Evolutionary conservation across 129 eudicot genomes (phyloP), one percentile per base, ranked within the genome.

Genomic region (Pseudognaphalium luteoalbum): DNA sequence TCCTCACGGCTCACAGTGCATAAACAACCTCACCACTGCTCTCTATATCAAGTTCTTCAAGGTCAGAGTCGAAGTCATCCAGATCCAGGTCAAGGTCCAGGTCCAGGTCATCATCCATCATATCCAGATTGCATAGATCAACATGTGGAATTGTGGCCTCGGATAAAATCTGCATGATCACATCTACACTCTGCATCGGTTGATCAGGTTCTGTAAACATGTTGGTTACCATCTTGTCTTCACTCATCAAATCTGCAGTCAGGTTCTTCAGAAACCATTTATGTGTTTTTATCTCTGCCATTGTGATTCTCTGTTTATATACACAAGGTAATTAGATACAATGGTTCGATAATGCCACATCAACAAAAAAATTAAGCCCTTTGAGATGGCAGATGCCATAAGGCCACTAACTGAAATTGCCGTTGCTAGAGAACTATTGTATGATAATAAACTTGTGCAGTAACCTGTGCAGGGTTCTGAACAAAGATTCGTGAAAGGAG

Each of bases 131-230:
- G 30, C 84, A 85, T 51, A 78, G 30, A 66, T 96, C 92, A 77
- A 74, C 84, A 5, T 92, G 91, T 3, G 99, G 99, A 78, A 94
- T 84, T 21, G 97, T 94, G 59, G 99, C 99, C 81, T 91, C 97
- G 0, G 94, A 84, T 65, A 94, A 85, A 75, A 94, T 94, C 73
- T 91, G 88, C 99, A 94, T 94, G 81, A 94, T 91, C 4, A 60
- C 72, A 73, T 94, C 91, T 9, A 86, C 61, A 81, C 96, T 89
- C 77, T 94, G 99, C 96, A 89, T 91, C 11, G 98, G 98, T 70
- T 88, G 88, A 63, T 88, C 92, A 11, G 97, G 89, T 64, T 94
- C 94, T 79, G 89, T 91, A 79, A 87, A 94, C 76, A 80, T 93
- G 82, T 71, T 81, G 25, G 84, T 83, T 70, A 85, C 81, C 78